Evolutionary conservation across 352 stramenopile species (phyloP).

Genomic region (Elongisporangium undulatum): DNA sequence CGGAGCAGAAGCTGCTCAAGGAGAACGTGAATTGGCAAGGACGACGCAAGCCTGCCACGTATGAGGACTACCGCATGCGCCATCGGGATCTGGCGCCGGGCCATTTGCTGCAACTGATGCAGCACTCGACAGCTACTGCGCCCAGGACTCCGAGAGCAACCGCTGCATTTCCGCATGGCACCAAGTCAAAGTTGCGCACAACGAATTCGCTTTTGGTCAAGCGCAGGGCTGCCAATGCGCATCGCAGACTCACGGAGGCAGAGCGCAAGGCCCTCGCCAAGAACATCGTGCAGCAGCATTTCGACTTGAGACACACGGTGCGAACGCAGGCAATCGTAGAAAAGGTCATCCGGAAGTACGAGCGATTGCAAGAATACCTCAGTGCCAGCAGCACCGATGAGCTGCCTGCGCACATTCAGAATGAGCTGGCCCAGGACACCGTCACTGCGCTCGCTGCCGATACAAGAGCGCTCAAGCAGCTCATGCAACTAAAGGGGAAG

Average conservation of each 20-base stretch:
- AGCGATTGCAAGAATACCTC: slow-evolving; percentile 54
- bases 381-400: slow-evolving; percentile 41
- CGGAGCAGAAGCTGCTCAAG: slow-evolving; percentile 47
- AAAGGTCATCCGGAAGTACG: slow-evolving; percentile 71
- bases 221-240: slow-evolving; percentile 27
- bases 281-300: slow-evolving; percentile 42
- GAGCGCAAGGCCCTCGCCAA: slow-evolving; percentile 50
- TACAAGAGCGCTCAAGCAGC: slow-evolving; percentile 64
- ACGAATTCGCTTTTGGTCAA: slow-evolving; percentile 56
- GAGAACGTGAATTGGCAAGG: slow-evolving; percentile 70
- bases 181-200: slow-evolving; percentile 1
- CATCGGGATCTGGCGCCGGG: slow-evolving; percentile 63
- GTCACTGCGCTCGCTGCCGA: slow-evolving; percentile 58
- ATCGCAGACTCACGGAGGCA: slow-evolving; percentile 21
- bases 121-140: slow-evolving; percentile 18
- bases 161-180: slow-evolving; percentile 7
- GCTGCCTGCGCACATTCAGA: slow-evolving; percentile 26
- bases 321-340: slow-evolving; percentile 56
- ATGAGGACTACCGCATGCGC: slow-evolving; percentile 69
- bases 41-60: slow-evolving; percentile 35
- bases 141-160: slow-evolving; percentile 4
- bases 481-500: slow-evolving; percentile 63
- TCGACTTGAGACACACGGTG: slow-evolving; percentile 30
- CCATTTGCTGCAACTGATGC: slow-evolving; percentile 62
- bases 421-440: slow-evolving; percentile 19